Base-by-base conservation (phyloP, 2,329 filamentous ascomycete species). In the Rugonectria rugulosa region DNA sequence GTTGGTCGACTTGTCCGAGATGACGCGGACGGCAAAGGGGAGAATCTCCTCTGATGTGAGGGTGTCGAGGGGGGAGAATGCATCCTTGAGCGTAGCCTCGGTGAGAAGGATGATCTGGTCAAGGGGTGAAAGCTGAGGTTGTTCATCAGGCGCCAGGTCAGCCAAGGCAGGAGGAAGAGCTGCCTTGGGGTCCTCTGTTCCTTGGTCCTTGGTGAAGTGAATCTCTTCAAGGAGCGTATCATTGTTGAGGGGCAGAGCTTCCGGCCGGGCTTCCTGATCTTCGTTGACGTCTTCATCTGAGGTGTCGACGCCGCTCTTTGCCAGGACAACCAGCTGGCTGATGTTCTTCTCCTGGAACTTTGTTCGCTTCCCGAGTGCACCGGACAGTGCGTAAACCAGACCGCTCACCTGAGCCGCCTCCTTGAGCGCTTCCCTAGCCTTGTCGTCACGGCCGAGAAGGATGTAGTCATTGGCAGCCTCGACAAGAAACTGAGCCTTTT, bases 1-100 rank as follows among this genome's bases (percentile, higher is more conserved):
- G 73, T 98, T 99, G 1, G 92, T 94, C 40, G 90, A 90, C 64
- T 94, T 93, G 57, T 95, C 92, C 8, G 90, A 85, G 2, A 99
- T 81, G 0, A 98, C 95, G 34, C 95, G 86, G 2, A 88, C 89
- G 1, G 95, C 95, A 70, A 94, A 99, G 0, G 95, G 95, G 1
- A 96, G 75, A 5, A 96, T 94, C 70, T 98, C 92, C 74, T 98
- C 93, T n/a, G 92, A 84, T 0, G 93, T 98, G 1, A 99, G 79
- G 0, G 90, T 88, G 70, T 98, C 89, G 1, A 87, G 81, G 0
- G 95, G 92, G 0, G 92, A 89, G 60, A 88, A 89, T 0, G 91
- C 92, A 68, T 98, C 97, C 58, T 90, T 96, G 56, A 98, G 86
- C 0, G 92, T 96, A 1, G 86, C 86, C 48, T 96, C 94, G 0